Evolutionary conservation across 257 asterid genomes (phyloP), one percentile per base, ranked within the genome.

Genomic region (Solanum paucissectum): DNA sequence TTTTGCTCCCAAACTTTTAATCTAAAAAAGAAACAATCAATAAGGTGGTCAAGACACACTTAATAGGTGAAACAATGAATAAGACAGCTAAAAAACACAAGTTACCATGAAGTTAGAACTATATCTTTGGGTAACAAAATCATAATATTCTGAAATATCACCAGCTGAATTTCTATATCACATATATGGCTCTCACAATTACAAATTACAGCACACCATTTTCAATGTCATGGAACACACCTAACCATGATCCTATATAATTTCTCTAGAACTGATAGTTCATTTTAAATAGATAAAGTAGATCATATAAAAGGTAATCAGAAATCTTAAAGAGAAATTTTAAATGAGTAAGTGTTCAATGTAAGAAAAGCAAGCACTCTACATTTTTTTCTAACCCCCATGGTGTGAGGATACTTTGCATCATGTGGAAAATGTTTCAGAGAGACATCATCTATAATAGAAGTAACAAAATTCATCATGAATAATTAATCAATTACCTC

Each of bases 1-100:
- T 93, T 97, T 97, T 77, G 99, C 99, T 81, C 99, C 99, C 89
- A 97, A 87, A 90, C 92, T 90, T 92, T 96, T 96, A 83, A 97
- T 89, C 99, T 97, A 92, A 87, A 85, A 55, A 87, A n/a, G 38
- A 66, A 85, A n/a, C 12, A 60, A 88, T 52, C 13, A 62, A 21
- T 12, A 87, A 75, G 75, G 84, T 83, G 87, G 89, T 85, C 74
- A 84, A 69, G 88, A 86, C 83, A 40, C 72, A 77, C 68, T 77
- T 27, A 46, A 42, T 3, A 27, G 37, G 66, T 81, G 40, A 79
- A 74, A 87, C 32, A 27, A 32, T 49, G 29, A 60, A 58, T 27
- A 23, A 82, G 84, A 20, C 46, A 87, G 27, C 38, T n/a, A 27
- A 34, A 84, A 62, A 49, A 1, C 71, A 82, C 71, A 52, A 82